Evolutionary conservation across 495 filamentous ascomycete genomes (phyloP).

Genomic region (Diplogelasinospora grovesii): DNA sequence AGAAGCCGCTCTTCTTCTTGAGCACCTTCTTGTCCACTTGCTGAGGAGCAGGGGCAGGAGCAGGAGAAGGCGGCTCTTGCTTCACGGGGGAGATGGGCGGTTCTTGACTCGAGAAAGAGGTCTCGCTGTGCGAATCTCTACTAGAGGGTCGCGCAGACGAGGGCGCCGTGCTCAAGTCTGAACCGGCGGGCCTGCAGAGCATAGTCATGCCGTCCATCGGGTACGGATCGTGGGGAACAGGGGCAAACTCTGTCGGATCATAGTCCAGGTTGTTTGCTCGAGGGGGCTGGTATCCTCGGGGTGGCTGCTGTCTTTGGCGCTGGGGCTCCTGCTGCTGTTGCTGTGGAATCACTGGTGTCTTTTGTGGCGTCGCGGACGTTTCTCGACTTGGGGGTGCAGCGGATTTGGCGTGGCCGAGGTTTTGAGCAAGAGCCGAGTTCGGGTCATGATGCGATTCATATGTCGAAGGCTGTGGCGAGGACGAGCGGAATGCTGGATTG

Average conservation of each 20-base stretch:
- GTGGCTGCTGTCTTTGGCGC: constrained; percentile 8
- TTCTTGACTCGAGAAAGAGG: constrained; percentile 82
- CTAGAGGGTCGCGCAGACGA: constrained; percentile 71
- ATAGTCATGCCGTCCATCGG: constrained; percentile 98
- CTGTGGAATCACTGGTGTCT: constrained; percentile 18
- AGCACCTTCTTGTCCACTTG: constrained; percentile 58
- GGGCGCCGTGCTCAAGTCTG: constrained; percentile 72
- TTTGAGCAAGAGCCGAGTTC: constrained; percentile 57
- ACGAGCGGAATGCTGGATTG: constrained; percentile 89
- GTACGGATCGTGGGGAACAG: constrained; percentile 86
- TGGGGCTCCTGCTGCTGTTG: constrained; percentile 15
- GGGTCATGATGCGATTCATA: constrained; percentile 88
- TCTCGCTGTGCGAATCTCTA: constrained; percentile 87
- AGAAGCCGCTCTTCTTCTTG: constrained; percentile 87
- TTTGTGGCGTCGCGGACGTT: constrained; percentile 48
- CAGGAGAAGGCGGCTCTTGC: constrained; percentile 50
- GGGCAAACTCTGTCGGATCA: constrained; percentile 54
- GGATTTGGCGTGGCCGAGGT: constrained; percentile 48
- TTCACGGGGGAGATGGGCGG: constrained; percentile 31
- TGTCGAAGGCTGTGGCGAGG: constrained; percentile 72
- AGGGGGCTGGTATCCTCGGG: constrained; percentile 20
- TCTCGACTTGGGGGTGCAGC: constrained; percentile 49
- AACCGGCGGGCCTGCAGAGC: constrained; percentile 85
- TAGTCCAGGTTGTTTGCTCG: constrained; percentile 32
- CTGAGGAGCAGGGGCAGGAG: constrained; percentile 19